Evolutionary conservation across 352 stramenopile species (phyloP), one percentile per base, ranked within the genome.

Genomic region (Pythium monospermum): DNA sequence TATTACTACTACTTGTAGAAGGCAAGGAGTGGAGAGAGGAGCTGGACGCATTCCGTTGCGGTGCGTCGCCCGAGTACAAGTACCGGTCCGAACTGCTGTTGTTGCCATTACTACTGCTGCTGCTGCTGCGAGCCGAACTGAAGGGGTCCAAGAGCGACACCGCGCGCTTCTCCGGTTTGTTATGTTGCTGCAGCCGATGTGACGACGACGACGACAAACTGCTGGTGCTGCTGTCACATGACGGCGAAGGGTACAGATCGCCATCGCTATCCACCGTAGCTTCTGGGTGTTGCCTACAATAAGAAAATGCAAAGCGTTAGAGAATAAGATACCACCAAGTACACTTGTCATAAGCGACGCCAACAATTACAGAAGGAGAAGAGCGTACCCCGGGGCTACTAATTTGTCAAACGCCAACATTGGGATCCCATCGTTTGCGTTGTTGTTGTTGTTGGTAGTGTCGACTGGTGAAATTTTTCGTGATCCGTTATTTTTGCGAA

Each of bases 401-500:
- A n/a, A n/a, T 16, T 81, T 83, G 40, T 84, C 73, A 4, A 87
- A 59, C 2, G 71, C 62, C 5, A 87, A 54, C 3, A 63, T 52
- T 6, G 76, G 76, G 18, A 87, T 83, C 7, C 68, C 55, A 23
- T 81, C 76, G 41, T 80, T 76, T n/a, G n/a, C n/a, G 31, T 80
- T 76, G 30, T 75, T 68, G 25, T 66, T 47, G 26, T 10, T 1
- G 64, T 59, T 10, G 1, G 64, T 56, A 18, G n/a, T 53, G n/a
- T n/a, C n/a, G n/a, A n/a, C n/a, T n/a, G n/a, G n/a, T n/a, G n/a
- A n/a, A n/a, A n/a, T n/a, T n/a, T n/a, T n/a, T n/a, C n/a, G n/a
- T n/a, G n/a, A n/a, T n/a, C n/a, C n/a, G n/a, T n/a, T n/a, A n/a
- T n/a, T n/a, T n/a, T n/a, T n/a, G n/a, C n/a, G n/a, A n/a, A n/a